Base-by-base conservation (phyloP, 2,329 filamentous ascomycete genomes). In the Cryphonectria nitschkei region DNA sequence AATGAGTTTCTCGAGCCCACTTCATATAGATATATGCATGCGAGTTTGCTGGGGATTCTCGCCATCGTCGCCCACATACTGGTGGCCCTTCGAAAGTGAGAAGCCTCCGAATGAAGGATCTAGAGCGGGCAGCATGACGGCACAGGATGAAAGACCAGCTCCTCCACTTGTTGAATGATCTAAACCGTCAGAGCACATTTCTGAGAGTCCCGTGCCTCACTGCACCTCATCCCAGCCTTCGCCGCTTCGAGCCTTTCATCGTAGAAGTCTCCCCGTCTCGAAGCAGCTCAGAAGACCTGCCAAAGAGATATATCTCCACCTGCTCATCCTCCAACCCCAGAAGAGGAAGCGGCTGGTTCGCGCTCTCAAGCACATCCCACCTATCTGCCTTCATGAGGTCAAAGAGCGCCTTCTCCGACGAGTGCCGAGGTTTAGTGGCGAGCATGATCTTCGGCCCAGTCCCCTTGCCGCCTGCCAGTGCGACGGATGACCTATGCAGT, bases 381-480 rank as follows among this genome's bases (percentile, higher is more conserved):
- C 81, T 82, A 2, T 82, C 79, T 2, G 76, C 76, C 1, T 79
- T 74, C 79, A 89, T 81, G 29, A 88, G 75, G 7, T 80, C 79
- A 70, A 87, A 88, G 26, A 88, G 75, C 0, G 79, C 82, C 43
- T 79, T 76, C 74, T 89, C 87, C 0, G 86, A 87, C 2, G 82
- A 79, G 72, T 89, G 88, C 0, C 87, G 82, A 0, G 83, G 86
- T 76, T 89, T 90, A 0, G 86, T 88, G 2, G 86, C 85, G 16
- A 89, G 74, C 32, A 89, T 80, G 0, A 89, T 84, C 8, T 79
- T 81, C n/a, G 84, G 65, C 72, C 75, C 41, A 74, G 68, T 39
- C 56, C 26, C 37, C 73, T 70, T 32, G 68, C 69, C 41, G 7
- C 46, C 46, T 6, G 46, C 46, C 68, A 32, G 56, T 14, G 62